These are phyloP conservation scores for Naegleria fowleri DNA, from an alignment of 208 protist species.

Conservation along the genomic window DNA sequence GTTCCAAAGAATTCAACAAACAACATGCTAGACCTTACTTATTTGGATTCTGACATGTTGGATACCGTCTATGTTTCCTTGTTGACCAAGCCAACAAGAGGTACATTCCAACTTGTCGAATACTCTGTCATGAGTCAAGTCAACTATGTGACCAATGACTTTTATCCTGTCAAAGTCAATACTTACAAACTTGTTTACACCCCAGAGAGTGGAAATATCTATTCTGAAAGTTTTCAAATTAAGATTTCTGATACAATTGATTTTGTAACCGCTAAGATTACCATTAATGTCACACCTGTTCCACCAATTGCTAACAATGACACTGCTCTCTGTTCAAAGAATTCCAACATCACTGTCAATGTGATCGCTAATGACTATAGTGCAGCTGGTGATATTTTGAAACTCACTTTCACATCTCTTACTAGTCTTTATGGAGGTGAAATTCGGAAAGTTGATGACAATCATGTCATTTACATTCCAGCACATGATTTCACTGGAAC, in stretches of 20 bases:
- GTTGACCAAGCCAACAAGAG: background rate
- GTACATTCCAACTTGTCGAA: background rate
- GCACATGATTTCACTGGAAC: background rate
- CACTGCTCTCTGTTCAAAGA: background rate
- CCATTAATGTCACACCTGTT: background rate
- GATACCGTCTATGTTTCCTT: background rate
- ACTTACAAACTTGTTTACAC: background rate
- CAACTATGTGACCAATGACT: background rate
- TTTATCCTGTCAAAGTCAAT: background rate
- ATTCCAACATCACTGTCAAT: background rate
- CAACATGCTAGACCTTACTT: background rate
- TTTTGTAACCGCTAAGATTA: background rate
- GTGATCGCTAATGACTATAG: background rate
- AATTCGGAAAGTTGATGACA: background rate
- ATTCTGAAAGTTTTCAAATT: background rate
- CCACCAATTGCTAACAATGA: background rate
- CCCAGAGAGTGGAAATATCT: background rate
- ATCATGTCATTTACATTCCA: background rate
- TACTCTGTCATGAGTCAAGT: background rate
- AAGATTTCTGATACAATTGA: background rate
- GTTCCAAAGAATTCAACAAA: background rate
- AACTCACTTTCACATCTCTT: background rate
- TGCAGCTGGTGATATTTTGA: background rate
- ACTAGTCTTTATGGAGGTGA: background rate
- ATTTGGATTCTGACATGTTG: background rate